Evolutionary conservation across 805 yeast genomes (phyloP), one percentile per base, ranked within the genome.

Genomic region (Tetrapisispora nanseiensis): DNA sequence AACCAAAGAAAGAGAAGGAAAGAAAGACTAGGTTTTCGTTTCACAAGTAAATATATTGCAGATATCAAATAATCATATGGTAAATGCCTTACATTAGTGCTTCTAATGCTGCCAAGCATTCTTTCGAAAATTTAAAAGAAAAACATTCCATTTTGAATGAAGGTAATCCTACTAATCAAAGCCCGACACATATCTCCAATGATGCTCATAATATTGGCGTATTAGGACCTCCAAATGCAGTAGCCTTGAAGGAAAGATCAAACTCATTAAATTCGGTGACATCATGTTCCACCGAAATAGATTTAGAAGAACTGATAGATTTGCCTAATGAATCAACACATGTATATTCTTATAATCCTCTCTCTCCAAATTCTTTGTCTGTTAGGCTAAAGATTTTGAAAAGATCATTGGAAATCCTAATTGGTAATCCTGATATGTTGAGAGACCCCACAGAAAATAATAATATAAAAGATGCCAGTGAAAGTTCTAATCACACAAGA

Each of bases 281-380:
- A 9, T 49, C 53, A 2, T 45, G 41, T n/a, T 22, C 45, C 3
- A 43, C 50, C 19, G 65, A 60, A 2, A 61, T 56, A 5, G 63
- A 56, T 38, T 36, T 56, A 13, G 56, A 62, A 10, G 77, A 80
- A 42, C 68, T 82, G 16, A 56, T 79, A 31, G 72, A 70, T 47
- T 81, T 85, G 54, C 86, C 90, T 5, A 76, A 78, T 21, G 87
- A 82, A 51, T 82, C 92, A 11, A 76, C 92, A 1, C 89, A 83
- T 57, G 82, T 94, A 2, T 86, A 82, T 56, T 84, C 95, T 0
- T 86, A 86, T 57, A 86, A 92, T 3, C 84, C 82, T 41, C 64
- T 85, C 43, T 80, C 90, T 1, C 92, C 89, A 9, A 82, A 83
- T 56, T 81, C 94, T 1, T 61, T 86, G 43, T 85, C 92, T 0